phyloP scores from a whole-genome alignment of 2,329 filamentous ascomycete genomes.

The Verticillium longisporum region DNA sequence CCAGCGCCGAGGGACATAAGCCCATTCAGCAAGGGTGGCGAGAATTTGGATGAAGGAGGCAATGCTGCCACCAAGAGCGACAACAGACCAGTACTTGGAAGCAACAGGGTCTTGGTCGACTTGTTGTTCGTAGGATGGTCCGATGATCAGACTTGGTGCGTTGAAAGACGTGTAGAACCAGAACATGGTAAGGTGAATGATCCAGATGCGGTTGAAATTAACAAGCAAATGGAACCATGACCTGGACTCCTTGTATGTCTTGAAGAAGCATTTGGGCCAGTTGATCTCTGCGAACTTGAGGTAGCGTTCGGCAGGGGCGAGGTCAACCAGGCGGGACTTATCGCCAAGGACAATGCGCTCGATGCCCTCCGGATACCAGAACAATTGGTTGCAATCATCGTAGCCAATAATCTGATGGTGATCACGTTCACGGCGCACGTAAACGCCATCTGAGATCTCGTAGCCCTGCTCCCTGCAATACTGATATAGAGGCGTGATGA shows the following conservation, averaged over 20 bases:
- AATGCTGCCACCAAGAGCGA: slow-evolving; percentile 78
- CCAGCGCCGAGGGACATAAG: slow-evolving; percentile 89
- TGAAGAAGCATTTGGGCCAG: slow-evolving; percentile 99
- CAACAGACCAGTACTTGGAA: slow-evolving; percentile 73
- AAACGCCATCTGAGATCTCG: slow-evolving; percentile 91
- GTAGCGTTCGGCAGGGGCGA: slow-evolving; percentile 83
- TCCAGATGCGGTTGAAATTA: slow-evolving; percentile 99
- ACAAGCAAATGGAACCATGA: slow-evolving; percentile 96
- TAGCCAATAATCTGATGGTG: slow-evolving; percentile 93
- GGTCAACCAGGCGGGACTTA: slow-evolving; percentile 88
- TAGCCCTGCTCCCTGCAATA: slow-evolving; percentile 95
- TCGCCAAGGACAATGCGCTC: slow-evolving; percentile 89
- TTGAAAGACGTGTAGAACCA: slow-evolving; percentile 98
- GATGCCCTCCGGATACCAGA: slow-evolving; percentile 99
- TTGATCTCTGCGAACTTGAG: slow-evolving; percentile 86
- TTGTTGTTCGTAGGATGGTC: slow-evolving; percentile 71
- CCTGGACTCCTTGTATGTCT: slow-evolving; percentile 95
- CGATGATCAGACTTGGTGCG: slow-evolving; percentile 78
- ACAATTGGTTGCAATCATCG: slow-evolving; percentile 98
- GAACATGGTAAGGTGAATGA: slow-evolving; percentile 89
- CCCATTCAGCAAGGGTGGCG: slow-evolving; percentile 86
- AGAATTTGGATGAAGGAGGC: slow-evolving; percentile 79
- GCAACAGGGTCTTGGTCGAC: slow-evolving; percentile 66
- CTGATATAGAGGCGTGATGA: slow-evolving; percentile 93
- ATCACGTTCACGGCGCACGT: slow-evolving; percentile 89